Evolutionary conservation across 2,329 filamentous ascomycete genomes (phyloP), one percentile per base, ranked within the genome.

Genomic region (Monascus ruber): DNA sequence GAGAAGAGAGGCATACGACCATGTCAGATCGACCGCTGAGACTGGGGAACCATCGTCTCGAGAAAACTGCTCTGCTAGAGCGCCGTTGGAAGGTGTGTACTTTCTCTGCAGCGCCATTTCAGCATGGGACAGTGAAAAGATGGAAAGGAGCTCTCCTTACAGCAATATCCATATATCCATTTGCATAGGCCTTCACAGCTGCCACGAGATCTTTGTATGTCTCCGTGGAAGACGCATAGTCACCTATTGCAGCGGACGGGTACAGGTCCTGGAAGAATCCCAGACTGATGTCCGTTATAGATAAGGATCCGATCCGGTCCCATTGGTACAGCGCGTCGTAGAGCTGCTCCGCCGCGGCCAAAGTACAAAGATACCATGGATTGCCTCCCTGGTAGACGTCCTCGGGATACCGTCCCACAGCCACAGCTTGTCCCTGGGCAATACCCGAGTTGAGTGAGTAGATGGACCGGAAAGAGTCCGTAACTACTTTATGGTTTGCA

Each of bases 381-480:
- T 89, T 85, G 5, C 83, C 83, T 42, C 76, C 76, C 60, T 79
- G 82, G 60, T 88, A 89, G 9, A 70, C 64, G 50, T 91, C 85
- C 58, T 85, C 81, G 0, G 77, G 62, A 54, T 86, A 85, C 43
- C 82, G 69, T 34, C 82, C 81, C 5, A 82, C 66, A 5, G 76
- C 72, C 6, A 77, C 69, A 5, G 81, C 81, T 10, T 62, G 60
- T 17, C 80, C 78, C 27, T 71, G 60, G 2, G 73, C 50, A 37
- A 80, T 76, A 4, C 77, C 81, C 4, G 64, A 67, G 65, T 91
- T 91, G 63, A 91, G 71, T 6, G 60, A 54, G 54, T 86, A 89
- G 40, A 82, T 70, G 1, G 70, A 62, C 31, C 85, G 79, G 71
- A 91, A 88, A 0, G 81, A 77, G 60, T 89, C 83, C 0, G 81